Conservation (phyloP, 1,284 basidiomycete genomes). For the Pseudozyma tsukubaensis region DNA sequence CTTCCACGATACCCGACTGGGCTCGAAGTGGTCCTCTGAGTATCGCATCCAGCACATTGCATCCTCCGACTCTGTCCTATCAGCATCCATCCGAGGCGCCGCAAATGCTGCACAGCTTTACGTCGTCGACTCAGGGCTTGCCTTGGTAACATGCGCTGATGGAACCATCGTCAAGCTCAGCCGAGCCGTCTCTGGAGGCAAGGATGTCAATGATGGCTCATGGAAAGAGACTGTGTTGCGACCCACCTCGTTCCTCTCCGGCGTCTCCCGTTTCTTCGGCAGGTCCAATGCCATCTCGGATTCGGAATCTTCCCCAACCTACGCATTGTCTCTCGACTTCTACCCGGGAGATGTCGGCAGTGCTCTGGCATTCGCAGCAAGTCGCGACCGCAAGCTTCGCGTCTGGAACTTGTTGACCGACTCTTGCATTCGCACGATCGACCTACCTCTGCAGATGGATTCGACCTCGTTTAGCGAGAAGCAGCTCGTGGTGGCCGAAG, state of each 20-base stretch:
- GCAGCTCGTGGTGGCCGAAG: slow-evolving; percentile 36
- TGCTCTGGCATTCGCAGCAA: slow-evolving; percentile 57
- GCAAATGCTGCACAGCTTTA: slow-evolving; percentile 50
- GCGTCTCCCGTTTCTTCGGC: slow-evolving; percentile 59
- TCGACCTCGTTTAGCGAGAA: slow-evolving; percentile 24
- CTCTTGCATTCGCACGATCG: slow-evolving; percentile 60
- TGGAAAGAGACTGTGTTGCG: slow-evolving; percentile 57
- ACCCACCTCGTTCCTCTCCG: slow-evolving; percentile 59
- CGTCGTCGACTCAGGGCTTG: slow-evolving; percentile 48
- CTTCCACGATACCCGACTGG: slow-evolving; percentile 38
- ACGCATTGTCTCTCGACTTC: slow-evolving; percentile 52
- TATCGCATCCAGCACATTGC: slow-evolving; percentile 46
- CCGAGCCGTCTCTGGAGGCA: slow-evolving; percentile 26
- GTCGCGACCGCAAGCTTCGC: slow-evolving; percentile 63
- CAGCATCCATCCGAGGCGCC: slow-evolving; percentile 25
- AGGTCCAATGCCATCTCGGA: slow-evolving; percentile 43
- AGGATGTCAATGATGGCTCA: slow-evolving; percentile 29
- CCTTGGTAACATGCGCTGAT: slow-evolving; percentile 60
- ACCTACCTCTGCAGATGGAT: slow-evolving; percentile 48
- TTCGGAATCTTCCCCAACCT: slow-evolving; percentile 41
- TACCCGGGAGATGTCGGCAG: slow-evolving; percentile 40
- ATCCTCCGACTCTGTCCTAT: slow-evolving; percentile 31
- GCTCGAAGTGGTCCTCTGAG: slow-evolving; percentile 50
- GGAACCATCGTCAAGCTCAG: slow-evolving; percentile 59
- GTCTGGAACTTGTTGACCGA: slow-evolving; percentile 65